Percentiles rank a stretch among this genome's conserved stretches.
phyloP scores from a whole-genome alignment of 106 monocot genomes.

The Phalaenopsis aphrodite region DNA sequence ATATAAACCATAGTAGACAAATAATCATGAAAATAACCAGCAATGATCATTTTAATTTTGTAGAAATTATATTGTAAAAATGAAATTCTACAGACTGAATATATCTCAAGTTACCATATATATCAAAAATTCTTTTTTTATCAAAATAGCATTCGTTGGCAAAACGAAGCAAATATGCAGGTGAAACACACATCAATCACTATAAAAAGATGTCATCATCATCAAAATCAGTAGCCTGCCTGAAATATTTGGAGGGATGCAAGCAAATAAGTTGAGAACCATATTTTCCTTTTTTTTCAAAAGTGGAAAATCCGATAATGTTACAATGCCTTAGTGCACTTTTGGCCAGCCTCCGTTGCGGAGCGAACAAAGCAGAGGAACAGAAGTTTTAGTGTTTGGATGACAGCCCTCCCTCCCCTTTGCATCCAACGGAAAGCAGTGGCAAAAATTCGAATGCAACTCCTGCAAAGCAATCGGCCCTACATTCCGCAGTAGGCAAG shows the following conservation, averaged over 20 bases:
- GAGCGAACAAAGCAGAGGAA: too few species aligned
- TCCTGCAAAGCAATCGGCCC: too few species aligned
- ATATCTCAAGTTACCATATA: background rate
- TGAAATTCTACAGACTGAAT: background rate
- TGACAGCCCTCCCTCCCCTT: too few species aligned
- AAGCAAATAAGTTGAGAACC: background rate
- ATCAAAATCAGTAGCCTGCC: background rate
- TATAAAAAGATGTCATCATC: background rate
- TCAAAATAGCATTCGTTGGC: background rate
- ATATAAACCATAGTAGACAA: background rate
- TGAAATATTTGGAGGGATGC: background rate
- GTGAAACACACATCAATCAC: background rate
- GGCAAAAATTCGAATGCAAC: too few species aligned
- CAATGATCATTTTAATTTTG: background rate
- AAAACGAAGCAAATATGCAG: background rate
- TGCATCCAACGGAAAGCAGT: too few species aligned
- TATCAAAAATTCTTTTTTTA: background rate
- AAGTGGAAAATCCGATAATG: background rate
- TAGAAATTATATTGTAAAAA: background rate
- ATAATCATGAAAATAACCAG: slow-evolving; percentile 3
- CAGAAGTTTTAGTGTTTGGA: too few species aligned
- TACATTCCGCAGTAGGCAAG: too few species aligned
- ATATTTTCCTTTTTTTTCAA: background rate
- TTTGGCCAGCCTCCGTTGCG: too few species aligned
- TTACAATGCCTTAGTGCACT: background rate